Evolutionary conservation across 352 stramenopile genomes (phyloP), one percentile per base, ranked within the genome.

Genomic region (Pythium vanterpoolii): DNA sequence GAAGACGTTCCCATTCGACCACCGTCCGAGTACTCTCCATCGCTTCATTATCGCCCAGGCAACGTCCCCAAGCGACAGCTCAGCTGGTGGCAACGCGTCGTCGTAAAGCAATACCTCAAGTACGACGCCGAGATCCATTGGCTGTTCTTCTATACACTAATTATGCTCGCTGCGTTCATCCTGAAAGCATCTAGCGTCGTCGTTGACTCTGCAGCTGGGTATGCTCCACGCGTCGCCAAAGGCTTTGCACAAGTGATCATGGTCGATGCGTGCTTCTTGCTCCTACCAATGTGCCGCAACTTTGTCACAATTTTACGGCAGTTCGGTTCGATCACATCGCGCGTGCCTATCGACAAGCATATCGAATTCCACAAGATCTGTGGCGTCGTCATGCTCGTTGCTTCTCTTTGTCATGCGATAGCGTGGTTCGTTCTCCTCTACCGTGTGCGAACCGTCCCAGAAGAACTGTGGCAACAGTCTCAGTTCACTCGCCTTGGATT

Each of bases 291-390:
- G 74, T 91, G 83, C 28, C 79, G 79, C 39, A 83, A 78, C 44
- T 80, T 93, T 27, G 64, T 93, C 28, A 81, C 77, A 42, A 68
- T 66, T 7, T 53, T 87, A 23, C 77, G 82, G 4, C 73, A 53
- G 5, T 60, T 58, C n/a, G 13, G 31, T 4, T 56, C 33, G 7
- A 67, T 90, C 21, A 69, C 77, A 10, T 71, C 76, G 14, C 60
- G 82, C 26, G 56, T 90, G 6, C 83, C 83, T 4, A 62, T 91
- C 30, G 82, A 89, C 56, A 60, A 82, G 31, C 64, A 87, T 56
- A 82, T 89, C 28, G 74, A 82, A 48, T 91, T 89, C 46, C 79
- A 87, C 68, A 89, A 87, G 65, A 73, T 91, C 64, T 83, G 74
- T n/a, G 82, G 82, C 19, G 57, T 83, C n/a, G 74, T 91, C n/a